Conservation (phyloP, 257 asterid genomes). For the Petunia axillaris region DNA sequence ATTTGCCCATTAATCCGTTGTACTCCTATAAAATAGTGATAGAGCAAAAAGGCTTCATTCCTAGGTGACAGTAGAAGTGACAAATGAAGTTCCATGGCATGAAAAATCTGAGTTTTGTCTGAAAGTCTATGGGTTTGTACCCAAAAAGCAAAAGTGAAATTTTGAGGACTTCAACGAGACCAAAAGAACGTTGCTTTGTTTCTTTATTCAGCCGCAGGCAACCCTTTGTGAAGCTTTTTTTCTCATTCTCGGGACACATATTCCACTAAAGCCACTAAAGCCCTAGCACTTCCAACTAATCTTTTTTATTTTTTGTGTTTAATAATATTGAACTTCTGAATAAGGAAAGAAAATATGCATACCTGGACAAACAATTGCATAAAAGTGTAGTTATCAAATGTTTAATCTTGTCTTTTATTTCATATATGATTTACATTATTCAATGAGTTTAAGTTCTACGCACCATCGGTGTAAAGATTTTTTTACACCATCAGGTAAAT, state of each 20-base stretch:
- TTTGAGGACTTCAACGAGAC: constrained; percentile 24
- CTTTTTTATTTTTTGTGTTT: not conserved
- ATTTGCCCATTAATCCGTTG: too few species aligned
- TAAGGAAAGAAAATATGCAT: too few species aligned
- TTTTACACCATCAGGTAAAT: too few species aligned
- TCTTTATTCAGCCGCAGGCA: constrained; percentile 3
- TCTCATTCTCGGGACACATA: not conserved
- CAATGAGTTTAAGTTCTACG: too few species aligned
- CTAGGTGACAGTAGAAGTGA: constrained; percentile 17
- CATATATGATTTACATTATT: too few species aligned
- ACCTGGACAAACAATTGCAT: too few species aligned
- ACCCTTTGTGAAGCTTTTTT: not conserved
- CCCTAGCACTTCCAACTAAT: not conserved
- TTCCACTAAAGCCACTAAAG: not conserved
- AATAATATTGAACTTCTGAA: too few species aligned
- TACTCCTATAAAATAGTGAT: not conserved
- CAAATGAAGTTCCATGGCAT: constrained; percentile 9
- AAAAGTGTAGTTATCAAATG: too few species aligned
- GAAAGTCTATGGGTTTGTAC: constrained; percentile 13
- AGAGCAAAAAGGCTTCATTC: not conserved
- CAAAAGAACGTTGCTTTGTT: constrained; percentile 23
- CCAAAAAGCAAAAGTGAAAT: constrained; percentile 6
- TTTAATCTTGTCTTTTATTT: too few species aligned
- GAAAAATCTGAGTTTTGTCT: not conserved
- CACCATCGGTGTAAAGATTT: too few species aligned